These are phyloP conservation scores for Xanthoparmelia taractica DNA, from an alignment of 495 filamentous ascomycete genomes.

Conservation along the genomic window DNA sequence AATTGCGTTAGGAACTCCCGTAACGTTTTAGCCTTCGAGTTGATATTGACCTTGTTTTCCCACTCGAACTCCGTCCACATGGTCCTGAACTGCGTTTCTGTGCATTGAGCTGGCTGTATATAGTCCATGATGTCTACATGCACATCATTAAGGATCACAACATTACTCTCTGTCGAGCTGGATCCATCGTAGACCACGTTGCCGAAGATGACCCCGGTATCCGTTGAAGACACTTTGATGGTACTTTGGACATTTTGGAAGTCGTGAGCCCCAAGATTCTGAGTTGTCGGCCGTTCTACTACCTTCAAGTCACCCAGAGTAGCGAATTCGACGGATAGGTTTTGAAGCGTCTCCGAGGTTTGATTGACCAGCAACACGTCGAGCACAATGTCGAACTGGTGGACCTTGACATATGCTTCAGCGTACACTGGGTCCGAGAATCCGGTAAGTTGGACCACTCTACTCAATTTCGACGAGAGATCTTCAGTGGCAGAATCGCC, in stretches of 20 bases:
- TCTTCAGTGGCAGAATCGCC: constrained; percentile 80
- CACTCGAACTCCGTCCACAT: constrained; percentile 99
- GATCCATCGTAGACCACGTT: constrained; percentile 98
- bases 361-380: constrained; percentile 98
- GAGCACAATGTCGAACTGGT: constrained; percentile 97
- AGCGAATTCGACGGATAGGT: constrained; percentile 94
- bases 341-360: constrained; percentile 92
- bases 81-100: constrained; percentile 95
- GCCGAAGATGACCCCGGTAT: constrained; percentile 98
- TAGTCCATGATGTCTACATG: constrained; percentile 99
- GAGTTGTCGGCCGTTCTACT: constrained; percentile 89
- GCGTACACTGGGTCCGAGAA: constrained; percentile 98
- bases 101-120: constrained; percentile 94
- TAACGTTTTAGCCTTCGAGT: constrained; percentile 86
- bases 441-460: constrained; percentile 94
- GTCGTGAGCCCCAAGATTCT: constrained; percentile 89
- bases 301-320: constrained; percentile 97
- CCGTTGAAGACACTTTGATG: constrained; percentile 98
- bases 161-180: constrained; percentile 89
- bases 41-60: constrained; percentile 99
- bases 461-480: constrained; percentile 83
- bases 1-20: constrained; percentile 89
- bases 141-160: constrained; percentile 97
- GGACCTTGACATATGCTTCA: constrained; percentile 96
- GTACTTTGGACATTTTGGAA: constrained; percentile 97